Percentiles rank a stretch among this genome's conserved stretches.
phyloP scores from a whole-genome alignment of 768 basidiomycete species.

The Agaricus sinodeliciosus region DNA sequence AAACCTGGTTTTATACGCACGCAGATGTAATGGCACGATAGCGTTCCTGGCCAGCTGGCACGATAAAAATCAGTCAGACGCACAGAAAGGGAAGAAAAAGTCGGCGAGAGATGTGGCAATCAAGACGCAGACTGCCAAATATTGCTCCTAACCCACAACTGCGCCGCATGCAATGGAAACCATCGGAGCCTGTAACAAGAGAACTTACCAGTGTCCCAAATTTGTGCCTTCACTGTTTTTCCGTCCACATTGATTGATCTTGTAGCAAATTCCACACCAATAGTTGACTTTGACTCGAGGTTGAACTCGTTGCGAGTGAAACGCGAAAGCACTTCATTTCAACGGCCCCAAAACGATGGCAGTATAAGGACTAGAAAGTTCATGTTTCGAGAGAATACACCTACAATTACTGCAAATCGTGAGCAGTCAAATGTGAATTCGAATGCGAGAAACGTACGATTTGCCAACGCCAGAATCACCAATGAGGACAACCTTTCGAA shows the following conservation, averaged over 20 bases:
- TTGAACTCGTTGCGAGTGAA: conserved; percentile 99
- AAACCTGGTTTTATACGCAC: conserved; percentile 34
- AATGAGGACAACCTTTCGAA: conserved; percentile 86
- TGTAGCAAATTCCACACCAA: conserved; percentile 98
- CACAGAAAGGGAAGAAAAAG: neutral
- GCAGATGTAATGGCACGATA: conserved; percentile 98
- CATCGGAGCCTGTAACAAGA: neutral
- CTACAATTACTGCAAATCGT: conserved; percentile 50
- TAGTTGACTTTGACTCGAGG: conserved; percentile 97
- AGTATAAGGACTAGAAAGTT: conserved; percentile 7
- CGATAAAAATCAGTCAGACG: conserved; percentile 4
- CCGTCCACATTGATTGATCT: conserved; percentile 92
- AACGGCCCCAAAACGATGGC: neutral
- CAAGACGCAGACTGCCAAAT: neutral
- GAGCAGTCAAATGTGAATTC: conserved; percentile 4
- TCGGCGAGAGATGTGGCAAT: neutral
- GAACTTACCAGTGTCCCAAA: conserved; percentile 94
- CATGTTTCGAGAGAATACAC: conserved; percentile 18
- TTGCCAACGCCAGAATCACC: conserved; percentile 99
- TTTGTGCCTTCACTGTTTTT: conserved; percentile 96
- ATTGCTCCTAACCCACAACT: conserved; percentile 7
- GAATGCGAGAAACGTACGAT: conserved; percentile 63
- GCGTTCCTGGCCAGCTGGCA: conserved; percentile 90
- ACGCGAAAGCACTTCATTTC: conserved; percentile 84
- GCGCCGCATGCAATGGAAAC: conserved; percentile 4